Evolutionary conservation across 192 early-diverging fungal species (phyloP), one percentile per base, ranked within the genome.

Genomic region (Backusella luteola): DNA sequence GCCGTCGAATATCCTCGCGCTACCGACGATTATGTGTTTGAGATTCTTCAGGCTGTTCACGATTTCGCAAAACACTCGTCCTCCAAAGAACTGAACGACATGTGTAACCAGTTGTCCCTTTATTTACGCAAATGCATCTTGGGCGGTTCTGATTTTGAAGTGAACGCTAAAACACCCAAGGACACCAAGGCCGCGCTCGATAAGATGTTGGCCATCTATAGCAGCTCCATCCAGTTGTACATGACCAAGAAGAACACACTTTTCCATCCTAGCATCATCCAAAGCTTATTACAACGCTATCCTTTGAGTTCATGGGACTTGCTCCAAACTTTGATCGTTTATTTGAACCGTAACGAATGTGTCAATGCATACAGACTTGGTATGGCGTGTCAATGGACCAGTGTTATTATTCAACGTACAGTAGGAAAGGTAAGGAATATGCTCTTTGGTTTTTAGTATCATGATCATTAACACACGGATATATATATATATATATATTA

Each of bases 191-290:
- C 79, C 21, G 78, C 80, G n/a, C 71, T 76, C 41, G 75, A 76
- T 69, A 80, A 81, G 4, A 80, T 88, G 19, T 75, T 88, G 17
- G 77, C 75, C 17, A 80, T 92, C 44, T 93, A 95, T 79, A 74
- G 49, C 32, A 84, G 68, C 0, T 86, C 92, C 1, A 82, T 94
- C 74, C 80, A 75, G n/a, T 88, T 94, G 78, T 95, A 92, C 81
- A 88, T 95, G 89, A 86, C 90, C 56, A 88, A 87, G 76, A 92
- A 93, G 81, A 89, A 91, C 44, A 89, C 89, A 66, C 89, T 89
- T 71, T 71, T 97, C 73, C 87, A 90, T 69, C 81, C 89, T 19
- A 87, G 85, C 53, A 87, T 97, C 78, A 94, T 97, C 81, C 72
- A 90, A 29, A 84, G 85, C 11, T 83, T 93, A 26, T 76, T 91